A percentile compares a stretch with the other conserved stretches of the same genome.
phyloP scores from a whole-genome alignment of 106 monocot genomes.

The Acanthochlamys bracteata region DNA sequence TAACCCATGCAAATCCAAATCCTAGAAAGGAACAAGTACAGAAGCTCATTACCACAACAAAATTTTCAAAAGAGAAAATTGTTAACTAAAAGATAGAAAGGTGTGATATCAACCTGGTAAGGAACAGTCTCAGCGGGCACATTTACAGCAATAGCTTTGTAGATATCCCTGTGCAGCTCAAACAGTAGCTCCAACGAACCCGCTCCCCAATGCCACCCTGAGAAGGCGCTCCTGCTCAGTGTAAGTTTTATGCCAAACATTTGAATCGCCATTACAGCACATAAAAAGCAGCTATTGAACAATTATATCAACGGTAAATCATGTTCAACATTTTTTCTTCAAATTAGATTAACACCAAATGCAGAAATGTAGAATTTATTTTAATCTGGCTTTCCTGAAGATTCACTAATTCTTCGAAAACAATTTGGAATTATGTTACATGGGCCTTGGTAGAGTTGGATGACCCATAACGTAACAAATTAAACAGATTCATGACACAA shows the following conservation, averaged over 20 bases:
- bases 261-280: too few species aligned
- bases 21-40: too few species aligned
- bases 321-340: not conserved
- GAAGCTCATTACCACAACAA: too few species aligned
- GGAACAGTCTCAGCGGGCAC: not conserved
- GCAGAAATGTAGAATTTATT: too few species aligned
- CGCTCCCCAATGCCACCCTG: constrained; percentile 40
- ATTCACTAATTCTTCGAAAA: not conserved
- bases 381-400: not conserved
- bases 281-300: too few species aligned
- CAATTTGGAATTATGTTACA: too few species aligned
- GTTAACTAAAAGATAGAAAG: not conserved
- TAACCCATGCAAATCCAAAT: too few species aligned
- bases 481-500: too few species aligned
- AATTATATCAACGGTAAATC: not conserved
- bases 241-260: not conserved
- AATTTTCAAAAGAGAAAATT: not conserved
- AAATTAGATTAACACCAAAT: not conserved
- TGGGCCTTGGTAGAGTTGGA: too few species aligned
- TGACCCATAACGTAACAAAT: too few species aligned
- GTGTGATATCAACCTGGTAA: constrained; percentile 5
- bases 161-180: constrained; percentile 43
- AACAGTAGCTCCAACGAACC: constrained; percentile 31
- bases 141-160: constrained; percentile 28
- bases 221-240: constrained; percentile 50